Base-by-base conservation (phyloP, 139 green algal species). In the Picochlorum sp. region DNA sequence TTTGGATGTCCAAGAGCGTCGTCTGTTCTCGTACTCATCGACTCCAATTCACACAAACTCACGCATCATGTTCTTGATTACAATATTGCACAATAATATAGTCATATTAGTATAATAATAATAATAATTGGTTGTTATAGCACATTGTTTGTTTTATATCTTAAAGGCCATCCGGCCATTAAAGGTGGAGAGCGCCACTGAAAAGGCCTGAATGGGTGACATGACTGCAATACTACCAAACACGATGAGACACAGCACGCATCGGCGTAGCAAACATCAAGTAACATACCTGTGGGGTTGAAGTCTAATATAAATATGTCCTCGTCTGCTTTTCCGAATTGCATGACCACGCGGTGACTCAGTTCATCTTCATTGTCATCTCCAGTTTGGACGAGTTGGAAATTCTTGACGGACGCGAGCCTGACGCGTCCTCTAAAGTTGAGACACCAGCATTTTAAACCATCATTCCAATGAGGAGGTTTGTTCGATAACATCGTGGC, bases 351-450 rank as follows among this genome's bases (percentile, higher is more conserved):
- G 16, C 83, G 34, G 34, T 41, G 9, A 8, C 34, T 41, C 34
- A 14, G 8, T 9, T 41, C 34, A 21, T 54, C 24, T 28, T 28
- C 47, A 54, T 54, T 14, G 10, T 34, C n/a, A 59, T 59, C 13
- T 20, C 34, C 41, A 41, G 46, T 51, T 9, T 50, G 7, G 38
- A 50, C 38, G 1, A 97, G 78, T 84, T 99, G 94, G 77, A 99
- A 98, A 80, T 99, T 99, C 73, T 99, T 99, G 0, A 99, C 94
- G 7, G 77, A 91, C 23, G 94, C 92, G 56, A 94, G 80, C 44
- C 95, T 98, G n/a, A 99, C 94, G 20, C 94, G 79, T 2, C 94
- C 94, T 49, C 90, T 87, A 83, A 99, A 99, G 74, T 99, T 98
- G n/a, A 99, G 76, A 79, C 91, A 97, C 80, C 92, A 98, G 20